phyloP scores from a whole-genome alignment of 2,329 filamentous ascomycete genomes.

The Pseudogymnoascus sp. region DNA sequence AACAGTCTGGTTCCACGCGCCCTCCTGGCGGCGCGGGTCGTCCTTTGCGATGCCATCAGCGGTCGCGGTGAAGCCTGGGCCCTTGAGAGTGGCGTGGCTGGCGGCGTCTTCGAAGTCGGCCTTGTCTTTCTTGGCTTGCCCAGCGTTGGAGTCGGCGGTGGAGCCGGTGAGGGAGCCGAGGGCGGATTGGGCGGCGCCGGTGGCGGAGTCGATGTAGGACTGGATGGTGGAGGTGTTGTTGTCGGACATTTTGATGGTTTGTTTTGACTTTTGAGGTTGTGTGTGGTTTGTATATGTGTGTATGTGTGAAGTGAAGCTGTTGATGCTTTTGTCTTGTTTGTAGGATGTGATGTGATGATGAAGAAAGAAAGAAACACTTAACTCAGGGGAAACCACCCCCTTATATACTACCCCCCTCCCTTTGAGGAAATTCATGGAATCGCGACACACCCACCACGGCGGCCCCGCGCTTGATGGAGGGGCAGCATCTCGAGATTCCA shows the following conservation, averaged over 20 bases:
- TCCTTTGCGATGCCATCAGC: conserved; percentile 63
- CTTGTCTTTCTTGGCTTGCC: conserved; percentile 49
- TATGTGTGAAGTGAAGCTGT: conserved; percentile 9
- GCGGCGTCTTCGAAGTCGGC: conserved; percentile 60
- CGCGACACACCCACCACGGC: neutral
- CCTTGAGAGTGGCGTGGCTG: conserved; percentile 66
- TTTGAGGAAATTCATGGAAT: neutral
- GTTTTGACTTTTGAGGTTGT: neutral
- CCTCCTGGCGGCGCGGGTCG: conserved; percentile 60
- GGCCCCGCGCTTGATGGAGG: conserved; percentile 1
- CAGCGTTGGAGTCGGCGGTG: conserved; percentile 41
- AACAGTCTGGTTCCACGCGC: conserved; percentile 82
- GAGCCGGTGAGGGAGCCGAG: conserved; percentile 67
- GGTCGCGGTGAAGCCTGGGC: conserved; percentile 64
- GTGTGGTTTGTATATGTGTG: conserved; percentile 10
- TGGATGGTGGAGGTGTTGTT: conserved; percentile 63
- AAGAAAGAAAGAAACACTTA: neutral
- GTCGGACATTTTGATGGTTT: conserved; percentile 38
- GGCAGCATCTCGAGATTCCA: neutral
- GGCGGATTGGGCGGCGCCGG: conserved; percentile 63
- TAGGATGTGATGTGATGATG: neutral
- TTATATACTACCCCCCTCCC: neutral
- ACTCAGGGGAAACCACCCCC: neutral
- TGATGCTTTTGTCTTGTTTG: conserved; percentile 1
- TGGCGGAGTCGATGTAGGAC: conserved; percentile 66